Conservation (phyloP, 306 rosid species). For the Morella rubra region DNA sequence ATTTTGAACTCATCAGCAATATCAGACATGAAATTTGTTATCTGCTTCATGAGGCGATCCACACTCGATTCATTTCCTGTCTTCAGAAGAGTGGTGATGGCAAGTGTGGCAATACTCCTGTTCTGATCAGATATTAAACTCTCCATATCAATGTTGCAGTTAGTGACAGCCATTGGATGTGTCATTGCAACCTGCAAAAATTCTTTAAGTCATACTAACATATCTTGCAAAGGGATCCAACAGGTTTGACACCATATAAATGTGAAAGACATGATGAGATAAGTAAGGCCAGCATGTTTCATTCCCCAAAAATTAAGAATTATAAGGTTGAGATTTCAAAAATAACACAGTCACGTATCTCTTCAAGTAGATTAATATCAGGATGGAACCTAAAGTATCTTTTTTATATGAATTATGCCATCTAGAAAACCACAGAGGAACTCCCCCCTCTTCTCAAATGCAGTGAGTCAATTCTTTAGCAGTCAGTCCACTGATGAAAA, state of each 20-base stretch:
- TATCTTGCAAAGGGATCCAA: not conserved
- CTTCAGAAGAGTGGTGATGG: slow-evolving; percentile 95
- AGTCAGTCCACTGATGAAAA: not conserved
- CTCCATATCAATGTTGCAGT: slow-evolving; percentile 99
- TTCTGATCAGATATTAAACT: slow-evolving; percentile 94
- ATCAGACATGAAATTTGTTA: slow-evolving; percentile 97
- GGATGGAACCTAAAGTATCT: not conserved
- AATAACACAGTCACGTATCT: no score
- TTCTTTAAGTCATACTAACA: slow-evolving; percentile 19
- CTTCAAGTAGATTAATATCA: not conserved
- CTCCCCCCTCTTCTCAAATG: not conserved
- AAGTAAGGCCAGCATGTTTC: not conserved
- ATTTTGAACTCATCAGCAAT: slow-evolving; percentile 97
- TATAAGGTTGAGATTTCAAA: not conserved
- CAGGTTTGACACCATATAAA: not conserved
- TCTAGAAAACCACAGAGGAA: not conserved
- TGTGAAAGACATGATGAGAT: not conserved
- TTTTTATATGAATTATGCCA: not conserved
- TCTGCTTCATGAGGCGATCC: slow-evolving; percentile 97
- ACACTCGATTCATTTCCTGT: slow-evolving; percentile 99
- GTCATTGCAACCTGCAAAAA: slow-evolving; percentile 93
- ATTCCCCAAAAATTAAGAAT: not conserved
- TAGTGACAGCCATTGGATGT: slow-evolving; percentile 98
- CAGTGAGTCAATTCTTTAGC: not conserved
- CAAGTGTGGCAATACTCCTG: slow-evolving; percentile 99